These are phyloP conservation scores for Hsuehochloa calcarea DNA, from an alignment of 176 grass and related monocot species.

Conservation along the genomic window DNA sequence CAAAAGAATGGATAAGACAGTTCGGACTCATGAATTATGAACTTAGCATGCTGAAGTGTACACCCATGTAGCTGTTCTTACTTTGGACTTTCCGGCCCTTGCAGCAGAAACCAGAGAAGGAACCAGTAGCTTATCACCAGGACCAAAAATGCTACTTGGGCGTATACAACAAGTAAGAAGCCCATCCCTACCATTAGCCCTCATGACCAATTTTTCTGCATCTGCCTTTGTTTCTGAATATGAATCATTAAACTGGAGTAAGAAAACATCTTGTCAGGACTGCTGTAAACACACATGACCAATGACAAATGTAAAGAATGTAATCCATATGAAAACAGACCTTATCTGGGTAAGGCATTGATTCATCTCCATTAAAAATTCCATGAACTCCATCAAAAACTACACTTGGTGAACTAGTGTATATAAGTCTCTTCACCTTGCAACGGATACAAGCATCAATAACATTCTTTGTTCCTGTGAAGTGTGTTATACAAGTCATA, in stretches of 20 bases:
- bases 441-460: conserved; percentile 77
- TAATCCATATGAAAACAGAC: conserved; percentile 34
- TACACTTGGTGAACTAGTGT: conserved; percentile 97
- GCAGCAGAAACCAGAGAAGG: conserved; percentile 89
- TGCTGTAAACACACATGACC: neutral
- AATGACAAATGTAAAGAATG: conserved; percentile 23
- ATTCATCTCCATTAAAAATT: conserved; percentile 86
- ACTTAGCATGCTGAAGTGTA: conserved; percentile 17
- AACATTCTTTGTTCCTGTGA: conserved; percentile 88
- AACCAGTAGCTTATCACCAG: conserved; percentile 94
- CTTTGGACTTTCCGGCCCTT: conserved; percentile 91
- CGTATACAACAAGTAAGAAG: conserved; percentile 87
- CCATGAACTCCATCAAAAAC: conserved; percentile 91
- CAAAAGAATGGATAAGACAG: neutral
- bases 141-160: conserved; percentile 97
- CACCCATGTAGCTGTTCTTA: conserved; percentile 38
- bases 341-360: conserved; percentile 85
- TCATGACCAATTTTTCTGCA: conserved; percentile 85
- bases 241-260: conserved; percentile 92
- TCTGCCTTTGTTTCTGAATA: conserved; percentile 99
- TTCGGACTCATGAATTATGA: neutral
- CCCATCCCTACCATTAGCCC: conserved; percentile 71
- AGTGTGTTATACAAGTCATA: conserved; percentile 15
- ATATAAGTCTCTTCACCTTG: conserved; percentile 93
- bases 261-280: conserved; percentile 52